These are phyloP conservation scores for Alloteropsis angusta DNA, from an alignment of 202 grass and related monocot genomes.

Conservation along the genomic window DNA sequence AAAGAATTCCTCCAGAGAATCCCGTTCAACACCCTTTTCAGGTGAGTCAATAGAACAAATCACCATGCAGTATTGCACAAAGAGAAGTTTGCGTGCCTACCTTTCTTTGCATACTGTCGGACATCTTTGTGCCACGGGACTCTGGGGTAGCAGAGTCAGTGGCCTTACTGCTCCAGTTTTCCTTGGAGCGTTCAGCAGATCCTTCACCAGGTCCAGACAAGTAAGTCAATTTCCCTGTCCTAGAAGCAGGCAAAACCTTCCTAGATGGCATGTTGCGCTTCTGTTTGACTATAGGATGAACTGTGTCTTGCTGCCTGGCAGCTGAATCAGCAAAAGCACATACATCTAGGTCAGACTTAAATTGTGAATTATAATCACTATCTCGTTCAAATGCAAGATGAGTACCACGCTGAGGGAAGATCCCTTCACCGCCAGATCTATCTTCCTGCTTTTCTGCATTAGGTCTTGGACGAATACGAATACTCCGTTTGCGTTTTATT, in stretches of 20 bases:
- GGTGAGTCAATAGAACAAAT: not conserved
- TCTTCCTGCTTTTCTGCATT: conserved; percentile 58
- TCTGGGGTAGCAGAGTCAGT: conserved; percentile 29
- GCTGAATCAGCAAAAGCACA: conserved; percentile 36
- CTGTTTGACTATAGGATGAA: conserved; percentile 45
- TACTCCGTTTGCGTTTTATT: conserved; percentile 86
- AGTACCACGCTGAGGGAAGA: conserved; percentile 32
- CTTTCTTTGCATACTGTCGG: conserved; percentile 93
- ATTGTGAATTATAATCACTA: conserved; percentile 40
- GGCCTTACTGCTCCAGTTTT: conserved; percentile 55
- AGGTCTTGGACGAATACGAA: conserved; percentile 64
- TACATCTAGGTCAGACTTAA: conserved; percentile 32
- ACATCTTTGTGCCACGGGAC: conserved; percentile 59
- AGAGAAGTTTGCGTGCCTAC: conserved; percentile 32
- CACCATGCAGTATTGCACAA: not conserved
- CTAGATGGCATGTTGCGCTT: conserved; percentile 55
- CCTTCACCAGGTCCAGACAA: conserved; percentile 58
- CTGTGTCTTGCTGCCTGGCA: conserved; percentile 30
- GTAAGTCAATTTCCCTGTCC: conserved; percentile 42
- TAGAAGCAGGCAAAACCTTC: conserved; percentile 60
- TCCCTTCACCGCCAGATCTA: conserved; percentile 39
- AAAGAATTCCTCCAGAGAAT: not conserved
- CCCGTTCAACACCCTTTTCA: not conserved
- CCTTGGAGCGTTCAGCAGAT: conserved; percentile 45
- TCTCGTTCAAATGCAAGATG: conserved; percentile 37